These are phyloP conservation scores for Mycena pura DNA, from an alignment of 768 basidiomycete genomes.

Conservation along the genomic window DNA sequence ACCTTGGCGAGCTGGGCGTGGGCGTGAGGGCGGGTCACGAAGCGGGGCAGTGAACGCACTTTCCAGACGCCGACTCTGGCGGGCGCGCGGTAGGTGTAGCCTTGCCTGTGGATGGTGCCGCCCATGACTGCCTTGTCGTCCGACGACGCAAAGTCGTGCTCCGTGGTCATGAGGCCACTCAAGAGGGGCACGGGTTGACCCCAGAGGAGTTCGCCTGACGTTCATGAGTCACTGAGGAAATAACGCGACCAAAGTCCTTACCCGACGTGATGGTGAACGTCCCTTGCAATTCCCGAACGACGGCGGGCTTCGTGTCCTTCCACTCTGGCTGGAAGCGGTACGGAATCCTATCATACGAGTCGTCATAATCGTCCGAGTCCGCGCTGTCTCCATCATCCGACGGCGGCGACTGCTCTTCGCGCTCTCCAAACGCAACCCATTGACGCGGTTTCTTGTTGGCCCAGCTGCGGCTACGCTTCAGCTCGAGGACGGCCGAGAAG, in stretches of 20 bases:
- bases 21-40: too few relatives aligned
- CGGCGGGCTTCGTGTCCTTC: slow-evolving; percentile 10
- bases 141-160: slow-evolving; percentile 6
- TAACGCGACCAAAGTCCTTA: background rate
- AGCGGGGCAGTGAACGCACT: too few relatives aligned
- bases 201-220: slow-evolving; percentile 29
- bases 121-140: slow-evolving; percentile 3
- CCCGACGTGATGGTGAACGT: slow-evolving; percentile 22
- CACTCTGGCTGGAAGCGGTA: slow-evolving; percentile 10
- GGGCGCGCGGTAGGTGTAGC: slow-evolving; percentile 14
- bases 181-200: slow-evolving; percentile 15
- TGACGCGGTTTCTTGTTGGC: background rate
- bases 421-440: slow-evolving; percentile 18
- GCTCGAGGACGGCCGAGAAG: slow-evolving; percentile 16
- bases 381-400: background rate
- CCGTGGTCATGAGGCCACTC: background rate
- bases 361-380: background rate
- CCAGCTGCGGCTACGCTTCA: slow-evolving; percentile 25
- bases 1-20: slow-evolving; percentile 21
- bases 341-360: too few relatives aligned
- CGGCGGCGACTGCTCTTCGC: background rate
- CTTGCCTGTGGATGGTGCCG: slow-evolving; percentile 10
- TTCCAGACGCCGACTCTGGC: slow-evolving; percentile 26
- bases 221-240: too few relatives aligned
- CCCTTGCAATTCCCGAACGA: slow-evolving; percentile 4